Percentiles rank a stretch among this genome's conserved stretches.
Conservation (phyloP, 2,329 filamentous ascomycete species). For the Raffaelea arxii region DNA sequence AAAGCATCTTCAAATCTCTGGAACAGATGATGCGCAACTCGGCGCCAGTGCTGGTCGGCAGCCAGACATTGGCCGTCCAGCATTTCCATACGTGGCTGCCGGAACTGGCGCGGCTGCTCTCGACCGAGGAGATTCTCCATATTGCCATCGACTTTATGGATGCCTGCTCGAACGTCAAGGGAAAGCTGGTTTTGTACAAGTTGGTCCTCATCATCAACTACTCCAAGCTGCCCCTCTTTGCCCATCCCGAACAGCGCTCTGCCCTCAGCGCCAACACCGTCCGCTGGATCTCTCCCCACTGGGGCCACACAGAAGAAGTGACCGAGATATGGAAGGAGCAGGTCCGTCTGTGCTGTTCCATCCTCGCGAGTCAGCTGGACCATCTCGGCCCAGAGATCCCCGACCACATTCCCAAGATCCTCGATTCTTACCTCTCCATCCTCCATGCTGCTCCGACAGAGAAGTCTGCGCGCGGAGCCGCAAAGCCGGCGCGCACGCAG, state of each 20-base stretch:
- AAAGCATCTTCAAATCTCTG: slow-evolving; percentile 80
- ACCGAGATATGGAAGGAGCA: slow-evolving; percentile 87
- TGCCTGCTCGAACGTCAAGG: slow-evolving; percentile 76
- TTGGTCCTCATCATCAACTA: slow-evolving; percentile 90
- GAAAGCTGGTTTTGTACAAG: slow-evolving; percentile 86
- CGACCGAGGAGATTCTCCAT: slow-evolving; percentile 76
- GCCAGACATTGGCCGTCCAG: slow-evolving; percentile 89
- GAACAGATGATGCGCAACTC: slow-evolving; percentile 83
- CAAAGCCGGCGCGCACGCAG: slow-evolving; percentile 42
- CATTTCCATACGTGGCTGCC: slow-evolving; percentile 98
- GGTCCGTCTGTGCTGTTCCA: slow-evolving; percentile 84
- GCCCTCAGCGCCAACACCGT: slow-evolving; percentile 73
- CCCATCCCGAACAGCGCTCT: slow-evolving; percentile 63
- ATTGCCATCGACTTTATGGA: slow-evolving; percentile 92
- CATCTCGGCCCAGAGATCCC: slow-evolving; percentile 73
- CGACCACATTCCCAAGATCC: slow-evolving; percentile 81
- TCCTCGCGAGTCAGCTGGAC: slow-evolving; percentile 76
- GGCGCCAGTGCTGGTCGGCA: slow-evolving; percentile 79
- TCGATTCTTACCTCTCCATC: slow-evolving; percentile 79
- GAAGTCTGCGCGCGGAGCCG: not conserved
- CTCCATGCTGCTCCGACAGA: slow-evolving; percentile 34
- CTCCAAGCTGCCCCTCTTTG: slow-evolving; percentile 71
- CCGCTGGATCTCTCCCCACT: slow-evolving; percentile 86
- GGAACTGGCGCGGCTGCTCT: slow-evolving; percentile 68
- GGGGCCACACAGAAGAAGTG: slow-evolving; percentile 65